phyloP scores from a whole-genome alignment of 306 rosid genomes.

The Cajanus cajan region DNA sequence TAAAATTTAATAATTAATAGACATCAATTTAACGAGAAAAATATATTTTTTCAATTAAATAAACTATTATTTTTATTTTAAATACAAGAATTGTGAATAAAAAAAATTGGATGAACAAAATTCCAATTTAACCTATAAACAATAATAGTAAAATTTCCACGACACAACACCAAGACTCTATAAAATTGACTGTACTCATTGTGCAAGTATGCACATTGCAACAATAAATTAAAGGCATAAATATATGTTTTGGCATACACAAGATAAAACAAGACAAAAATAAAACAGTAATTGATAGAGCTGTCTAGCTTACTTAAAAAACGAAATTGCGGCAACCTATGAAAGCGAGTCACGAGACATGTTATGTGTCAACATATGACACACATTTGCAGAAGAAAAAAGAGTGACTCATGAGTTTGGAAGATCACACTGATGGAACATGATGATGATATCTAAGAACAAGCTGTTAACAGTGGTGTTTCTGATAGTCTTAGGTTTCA shows the following conservation, averaged over 20 bases:
- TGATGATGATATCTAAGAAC: background rate
- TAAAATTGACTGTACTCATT: background rate
- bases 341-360: background rate
- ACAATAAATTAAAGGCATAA: background rate
- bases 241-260: background rate
- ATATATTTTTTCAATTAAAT: too few relatives aligned
- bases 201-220: background rate
- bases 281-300: background rate
- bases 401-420: background rate
- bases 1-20: too few relatives aligned
- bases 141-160: background rate
- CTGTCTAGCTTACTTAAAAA: background rate
- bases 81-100: too few relatives aligned
- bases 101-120: too few relatives aligned
- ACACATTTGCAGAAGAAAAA: background rate
- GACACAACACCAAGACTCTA: background rate
- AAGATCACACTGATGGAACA: background rate
- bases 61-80: too few relatives aligned
- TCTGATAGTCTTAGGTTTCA: background rate
- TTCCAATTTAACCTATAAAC: too few relatives aligned
- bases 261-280: background rate
- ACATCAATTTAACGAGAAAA: too few relatives aligned
- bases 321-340: background rate
- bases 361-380: background rate
- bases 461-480: background rate